Evolutionary conservation across 2,329 filamentous ascomycete genomes (phyloP).

Genomic region (Rhytidhysteron rufulum): DNA sequence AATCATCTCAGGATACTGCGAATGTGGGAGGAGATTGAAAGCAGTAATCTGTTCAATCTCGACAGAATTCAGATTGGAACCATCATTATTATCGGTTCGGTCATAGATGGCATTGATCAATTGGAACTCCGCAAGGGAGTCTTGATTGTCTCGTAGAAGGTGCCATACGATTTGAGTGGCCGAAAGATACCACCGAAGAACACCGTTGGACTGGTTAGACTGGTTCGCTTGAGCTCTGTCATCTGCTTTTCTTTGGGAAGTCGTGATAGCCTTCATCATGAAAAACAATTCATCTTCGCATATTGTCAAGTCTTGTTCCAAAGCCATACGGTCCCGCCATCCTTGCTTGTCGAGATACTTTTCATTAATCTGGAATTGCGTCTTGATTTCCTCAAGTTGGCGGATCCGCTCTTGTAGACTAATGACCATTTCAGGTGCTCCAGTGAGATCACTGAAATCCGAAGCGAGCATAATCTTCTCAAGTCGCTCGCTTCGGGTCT

Average conservation of each 20-base stretch:
- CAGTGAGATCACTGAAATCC: constrained; percentile 94
- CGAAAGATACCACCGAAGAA: constrained; percentile 90
- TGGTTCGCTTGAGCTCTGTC: constrained; percentile 61
- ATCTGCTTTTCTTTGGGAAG: constrained; percentile 80
- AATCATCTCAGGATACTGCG: constrained; percentile 94
- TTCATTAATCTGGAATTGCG: constrained; percentile 89
- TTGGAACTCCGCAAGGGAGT: constrained; percentile 90
- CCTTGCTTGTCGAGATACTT: constrained; percentile 81
- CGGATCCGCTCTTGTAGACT: constrained; percentile 88
- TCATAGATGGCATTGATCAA: constrained; percentile 88
- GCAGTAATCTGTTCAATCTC: constrained; percentile 85
- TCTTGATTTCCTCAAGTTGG: constrained; percentile 93
- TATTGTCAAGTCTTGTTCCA: constrained; percentile 82
- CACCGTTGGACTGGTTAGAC: constrained; percentile 69
- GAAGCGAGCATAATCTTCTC: constrained; percentile 99
- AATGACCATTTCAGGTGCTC: constrained; percentile 88
- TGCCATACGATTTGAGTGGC: constrained; percentile 97
- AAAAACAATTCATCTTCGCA: constrained; percentile 99
- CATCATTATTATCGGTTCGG: constrained; percentile 93
- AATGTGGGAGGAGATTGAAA: constrained; percentile 83
- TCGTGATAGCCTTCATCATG: constrained; percentile 99
- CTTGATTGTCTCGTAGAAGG: constrained; percentile 78
- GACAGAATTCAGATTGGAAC: constrained; percentile 89
- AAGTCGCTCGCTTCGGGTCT: constrained; percentile 89
- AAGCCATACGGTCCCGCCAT: constrained; percentile 83